Conservation (phyloP, 768 basidiomycete species). For the Hydnomerulius pinastri region DNA sequence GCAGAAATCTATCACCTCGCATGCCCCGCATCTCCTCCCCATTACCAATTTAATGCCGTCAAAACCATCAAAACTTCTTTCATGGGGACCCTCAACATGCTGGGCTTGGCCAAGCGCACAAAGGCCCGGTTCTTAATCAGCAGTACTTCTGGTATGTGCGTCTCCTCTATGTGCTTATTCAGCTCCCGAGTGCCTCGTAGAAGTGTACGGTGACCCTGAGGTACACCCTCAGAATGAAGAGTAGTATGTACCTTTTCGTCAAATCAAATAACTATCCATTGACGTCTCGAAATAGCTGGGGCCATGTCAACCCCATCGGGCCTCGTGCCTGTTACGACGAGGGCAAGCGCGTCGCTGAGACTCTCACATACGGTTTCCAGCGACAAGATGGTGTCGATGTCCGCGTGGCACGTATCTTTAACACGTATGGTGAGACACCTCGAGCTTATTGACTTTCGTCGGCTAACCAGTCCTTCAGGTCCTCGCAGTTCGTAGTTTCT, state of each 20-base stretch:
- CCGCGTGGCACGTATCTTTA: slow-evolving; percentile 97
- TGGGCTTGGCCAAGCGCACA: slow-evolving; percentile 94
- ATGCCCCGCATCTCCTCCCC: slow-evolving; percentile 95
- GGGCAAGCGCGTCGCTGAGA: slow-evolving; percentile 98
- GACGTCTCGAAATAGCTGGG: slow-evolving; percentile 66
- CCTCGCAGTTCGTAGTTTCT: slow-evolving; percentile 67
- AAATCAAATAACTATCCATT: slow-evolving; percentile 11
- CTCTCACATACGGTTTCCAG: slow-evolving; percentile 94
- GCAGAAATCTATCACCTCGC: slow-evolving; percentile 97
- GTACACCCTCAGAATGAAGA: slow-evolving; percentile 97
- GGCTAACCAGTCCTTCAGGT: slow-evolving; percentile 27
- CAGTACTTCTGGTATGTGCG: slow-evolving; percentile 81
- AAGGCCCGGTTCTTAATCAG: slow-evolving; percentile 97
- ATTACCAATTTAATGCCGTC: slow-evolving; percentile 97
- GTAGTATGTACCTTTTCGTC: slow-evolving; percentile 58
- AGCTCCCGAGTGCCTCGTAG: slow-evolving; percentile 38
- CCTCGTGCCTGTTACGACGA: slow-evolving; percentile 99
- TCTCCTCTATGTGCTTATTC: background rate
- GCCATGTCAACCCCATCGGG: slow-evolving; percentile 97
- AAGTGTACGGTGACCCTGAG: slow-evolving; percentile 98
- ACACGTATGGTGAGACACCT: slow-evolving; percentile 70
- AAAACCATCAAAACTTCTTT: slow-evolving; percentile 99
- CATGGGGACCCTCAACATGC: slow-evolving; percentile 98
- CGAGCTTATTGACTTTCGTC: background rate
- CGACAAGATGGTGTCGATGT: slow-evolving; percentile 95